Conservation (phyloP, 2,329 filamentous ascomycete genomes). For the Fusarium sp. region DNA sequence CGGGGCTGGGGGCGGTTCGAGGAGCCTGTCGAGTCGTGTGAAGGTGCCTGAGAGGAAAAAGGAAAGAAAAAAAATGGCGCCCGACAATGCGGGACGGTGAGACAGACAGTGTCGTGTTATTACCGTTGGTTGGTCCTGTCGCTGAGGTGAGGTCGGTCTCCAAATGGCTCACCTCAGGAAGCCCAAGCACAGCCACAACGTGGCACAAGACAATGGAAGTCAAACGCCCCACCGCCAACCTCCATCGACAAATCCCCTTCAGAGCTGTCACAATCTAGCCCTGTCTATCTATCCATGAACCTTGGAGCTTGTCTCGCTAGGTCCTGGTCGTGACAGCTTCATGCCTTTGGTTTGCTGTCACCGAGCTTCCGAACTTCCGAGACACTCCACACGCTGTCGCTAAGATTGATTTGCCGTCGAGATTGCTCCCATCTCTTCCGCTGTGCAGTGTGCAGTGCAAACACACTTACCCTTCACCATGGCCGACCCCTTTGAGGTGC, state of each 20-base stretch:
- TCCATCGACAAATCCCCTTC: constrained; percentile 30
- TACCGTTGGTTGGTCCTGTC: constrained; percentile 9
- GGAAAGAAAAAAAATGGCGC: constrained; percentile 2
- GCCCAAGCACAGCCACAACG: constrained; percentile 30
- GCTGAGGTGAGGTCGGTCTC: neutral
- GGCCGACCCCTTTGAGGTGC: constrained; percentile 94
- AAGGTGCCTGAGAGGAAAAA: constrained; percentile 4
- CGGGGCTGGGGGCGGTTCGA: constrained; percentile 4
- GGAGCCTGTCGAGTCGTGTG: neutral
- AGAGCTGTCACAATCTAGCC: constrained; percentile 23
- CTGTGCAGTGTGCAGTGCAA: neutral
- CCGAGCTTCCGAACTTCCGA: constrained; percentile 24
- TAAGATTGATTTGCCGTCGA: neutral
- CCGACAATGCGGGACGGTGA: constrained; percentile 11
- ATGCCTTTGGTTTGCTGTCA: constrained; percentile 17
- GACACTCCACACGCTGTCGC: constrained; percentile 3
- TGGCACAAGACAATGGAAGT: constrained; percentile 16
- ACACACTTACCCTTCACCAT: constrained; percentile 47
- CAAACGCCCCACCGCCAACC: constrained; percentile 34
- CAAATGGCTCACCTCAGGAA: constrained; percentile 15
- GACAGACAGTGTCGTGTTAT: constrained; percentile 17
- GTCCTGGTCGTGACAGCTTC: constrained; percentile 29
- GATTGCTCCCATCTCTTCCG: neutral
- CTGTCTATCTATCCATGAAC: constrained; percentile 26
- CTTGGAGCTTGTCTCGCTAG: constrained; percentile 18